Base-by-base conservation (phyloP, 345 rosid species). In the Angophora floribunda region DNA sequence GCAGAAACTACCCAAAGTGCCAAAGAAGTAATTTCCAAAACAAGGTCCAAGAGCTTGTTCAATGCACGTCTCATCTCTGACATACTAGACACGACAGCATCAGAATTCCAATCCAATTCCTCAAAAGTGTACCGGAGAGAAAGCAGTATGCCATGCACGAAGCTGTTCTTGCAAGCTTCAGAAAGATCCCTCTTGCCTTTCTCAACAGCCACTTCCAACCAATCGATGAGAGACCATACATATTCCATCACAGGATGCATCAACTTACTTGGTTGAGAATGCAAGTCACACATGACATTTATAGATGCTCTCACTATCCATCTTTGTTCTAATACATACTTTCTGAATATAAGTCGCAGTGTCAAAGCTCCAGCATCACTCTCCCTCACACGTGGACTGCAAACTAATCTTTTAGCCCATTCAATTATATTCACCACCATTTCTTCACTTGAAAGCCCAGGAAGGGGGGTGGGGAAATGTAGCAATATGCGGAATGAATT, bases 1-100 rank as follows among this genome's bases (percentile, higher is more conserved):
- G 99, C 98, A 86, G 99, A 96, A 89, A 97, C 99, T 90, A 97
- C 99, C 96, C 99, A 92, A 75, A 96, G 97, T 84, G 99, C 98
- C 91, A 97, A 88, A 80, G 98, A 95, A 90, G 99, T 97, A 88
- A 97, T 95, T 85, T 94, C 93, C 92, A 94, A 90, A 88, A 96
- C 95, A 91, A 96, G 91, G 88, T 93, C 94, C 91, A 97, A 91
- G 79, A 97, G 98, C 88, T 93, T 96, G 91, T 94, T 94, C 90
- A 97, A 88, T 89, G 93, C 95, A 89, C 65, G 86, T 90, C 95
- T 95, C 98, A 95, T 94, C 88, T 96, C 99, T 16, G 96, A 89
- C 86, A 91, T 91, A 90, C 96, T 89, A 88, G 92, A 93, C 90
- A 92, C 85, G 61, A 94, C 93, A 85, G 93, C 96, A 82, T 93